Conservation (phyloP, 2,329 filamentous ascomycete genomes). For the Pseudogymnoascus sp. region DNA sequence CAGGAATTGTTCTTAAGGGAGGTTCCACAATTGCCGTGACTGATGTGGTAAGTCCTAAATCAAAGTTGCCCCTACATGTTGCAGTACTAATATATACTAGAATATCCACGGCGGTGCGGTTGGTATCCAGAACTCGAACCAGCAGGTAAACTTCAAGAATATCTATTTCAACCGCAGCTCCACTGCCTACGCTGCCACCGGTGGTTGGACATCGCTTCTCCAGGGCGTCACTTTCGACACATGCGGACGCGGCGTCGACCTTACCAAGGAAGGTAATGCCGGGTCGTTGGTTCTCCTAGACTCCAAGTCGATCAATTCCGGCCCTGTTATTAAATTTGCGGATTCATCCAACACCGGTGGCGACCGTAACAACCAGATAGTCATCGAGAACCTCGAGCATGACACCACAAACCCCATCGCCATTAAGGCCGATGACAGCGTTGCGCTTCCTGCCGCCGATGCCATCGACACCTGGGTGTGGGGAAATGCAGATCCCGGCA, state of each 20-base stretch:
- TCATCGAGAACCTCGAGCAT: not conserved
- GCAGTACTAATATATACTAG: not conserved
- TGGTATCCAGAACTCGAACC: constrained; percentile 44
- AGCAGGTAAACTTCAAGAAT: constrained; percentile 42
- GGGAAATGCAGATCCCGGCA: not conserved
- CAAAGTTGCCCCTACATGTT: not conserved
- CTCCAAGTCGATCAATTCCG: not conserved
- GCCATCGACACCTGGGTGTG: constrained; percentile 12
- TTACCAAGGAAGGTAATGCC: not conserved
- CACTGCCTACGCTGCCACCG: not conserved
- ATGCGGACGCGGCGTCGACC: constrained; percentile 22
- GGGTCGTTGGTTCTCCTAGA: constrained; percentile 6
- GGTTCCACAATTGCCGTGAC: constrained; percentile 22
- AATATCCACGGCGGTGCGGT: constrained; percentile 44
- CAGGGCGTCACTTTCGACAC: constrained; percentile 21
- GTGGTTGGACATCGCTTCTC: not conserved
- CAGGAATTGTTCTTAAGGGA: constrained; percentile 28
- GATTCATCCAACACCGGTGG: not conserved
- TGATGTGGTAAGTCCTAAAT: not conserved
- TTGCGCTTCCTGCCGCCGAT: constrained; percentile 19
- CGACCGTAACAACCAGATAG: constrained; percentile 2
- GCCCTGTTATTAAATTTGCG: constrained; percentile 5
- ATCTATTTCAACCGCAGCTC: not conserved
- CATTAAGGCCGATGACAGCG: constrained; percentile 13
- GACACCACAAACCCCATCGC: not conserved